A percentile compares a stretch with the other conserved stretches of the same genome.
phyloP scores from a whole-genome alignment of 2,329 filamentous ascomycete genomes.

The Cryoendolithus antarcticus region DNA sequence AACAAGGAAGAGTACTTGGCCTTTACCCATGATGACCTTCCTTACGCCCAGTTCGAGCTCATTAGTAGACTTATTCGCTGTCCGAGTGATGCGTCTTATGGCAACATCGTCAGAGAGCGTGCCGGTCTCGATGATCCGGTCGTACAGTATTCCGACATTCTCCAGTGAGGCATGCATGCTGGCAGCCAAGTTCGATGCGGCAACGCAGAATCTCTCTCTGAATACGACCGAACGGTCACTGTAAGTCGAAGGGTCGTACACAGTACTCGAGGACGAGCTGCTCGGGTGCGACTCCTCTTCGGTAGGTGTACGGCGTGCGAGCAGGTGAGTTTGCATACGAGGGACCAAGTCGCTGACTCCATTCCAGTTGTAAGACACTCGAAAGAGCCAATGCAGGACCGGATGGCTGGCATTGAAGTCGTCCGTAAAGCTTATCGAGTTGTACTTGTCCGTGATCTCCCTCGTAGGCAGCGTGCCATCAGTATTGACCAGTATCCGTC shows the following conservation, averaged over 20 bases:
- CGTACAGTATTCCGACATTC: slow-evolving; percentile 24
- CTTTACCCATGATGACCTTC: slow-evolving; percentile 45
- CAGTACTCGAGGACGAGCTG: slow-evolving; percentile 19
- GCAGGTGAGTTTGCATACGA: slow-evolving; percentile 61
- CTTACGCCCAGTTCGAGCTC: slow-evolving; percentile 29
- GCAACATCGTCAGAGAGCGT: slow-evolving; percentile 8
- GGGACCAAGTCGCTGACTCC: slow-evolving; percentile 55
- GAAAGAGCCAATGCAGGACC: slow-evolving; percentile 78
- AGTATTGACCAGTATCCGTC: slow-evolving; percentile 55
- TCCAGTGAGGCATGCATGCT: slow-evolving; percentile 36
- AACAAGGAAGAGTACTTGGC: slow-evolving; percentile 71
- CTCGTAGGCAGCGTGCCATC: slow-evolving; percentile 58
- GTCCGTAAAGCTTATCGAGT: slow-evolving; percentile 54
- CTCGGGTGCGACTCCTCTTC: slow-evolving; percentile 16
- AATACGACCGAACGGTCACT: slow-evolving; percentile 65
- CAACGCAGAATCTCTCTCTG: slow-evolving; percentile 70
- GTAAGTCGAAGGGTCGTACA: slow-evolving; percentile 45
- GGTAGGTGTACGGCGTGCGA: slow-evolving; percentile 27
- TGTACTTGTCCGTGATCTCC: slow-evolving; percentile 67
- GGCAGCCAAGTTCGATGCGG: slow-evolving; percentile 60
- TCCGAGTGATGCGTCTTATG: background rate
- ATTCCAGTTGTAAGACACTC: slow-evolving; percentile 66
- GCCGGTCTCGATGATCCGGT: slow-evolving; percentile 25
- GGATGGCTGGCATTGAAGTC: slow-evolving; percentile 65
- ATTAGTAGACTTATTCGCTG: slow-evolving; percentile 8